These are phyloP conservation scores for Colletotrichum gloeosporioides DNA, from an alignment of 2,329 filamentous ascomycete species.

Conservation along the genomic window DNA sequence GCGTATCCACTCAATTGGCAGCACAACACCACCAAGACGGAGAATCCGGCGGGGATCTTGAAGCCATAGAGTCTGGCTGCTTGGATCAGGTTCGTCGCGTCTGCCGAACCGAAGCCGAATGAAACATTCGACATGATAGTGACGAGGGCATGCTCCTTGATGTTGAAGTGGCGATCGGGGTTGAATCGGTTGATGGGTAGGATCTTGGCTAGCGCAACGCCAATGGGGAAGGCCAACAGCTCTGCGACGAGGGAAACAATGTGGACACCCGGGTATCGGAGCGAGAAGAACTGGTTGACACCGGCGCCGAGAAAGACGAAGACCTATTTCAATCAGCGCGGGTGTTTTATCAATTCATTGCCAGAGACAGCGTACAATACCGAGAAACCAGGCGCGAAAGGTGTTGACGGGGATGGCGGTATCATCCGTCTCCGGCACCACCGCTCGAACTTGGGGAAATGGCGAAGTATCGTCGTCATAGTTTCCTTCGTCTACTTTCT, in stretches of 20 bases:
- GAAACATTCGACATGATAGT: slow-evolving; percentile 55
- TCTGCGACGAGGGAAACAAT: slow-evolving; percentile 40
- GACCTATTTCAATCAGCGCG: too few relatives aligned
- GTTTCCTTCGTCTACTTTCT: not conserved
- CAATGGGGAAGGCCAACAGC: slow-evolving; percentile 45
- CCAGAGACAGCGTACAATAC: slow-evolving; percentile 38
- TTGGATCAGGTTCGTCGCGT: slow-evolving; percentile 46
- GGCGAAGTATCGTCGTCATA: slow-evolving; percentile 31
- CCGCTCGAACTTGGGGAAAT: slow-evolving; percentile 41
- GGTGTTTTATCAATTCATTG: too few relatives aligned
- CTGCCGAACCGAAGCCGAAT: slow-evolving; percentile 38
- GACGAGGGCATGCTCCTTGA: slow-evolving; percentile 56
- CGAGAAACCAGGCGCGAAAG: slow-evolving; percentile 49
- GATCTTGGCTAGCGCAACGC: slow-evolving; percentile 42
- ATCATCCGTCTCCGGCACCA: slow-evolving; percentile 44
- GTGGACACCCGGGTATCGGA: slow-evolving; percentile 43
- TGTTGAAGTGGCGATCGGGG: slow-evolving; percentile 45
- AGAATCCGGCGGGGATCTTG: slow-evolving; percentile 37
- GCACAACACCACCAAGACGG: slow-evolving; percentile 45
- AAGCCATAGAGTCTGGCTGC: slow-evolving; percentile 40
- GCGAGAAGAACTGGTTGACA: slow-evolving; percentile 44
- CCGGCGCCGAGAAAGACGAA: slow-evolving; percentile 29
- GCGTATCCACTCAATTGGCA: slow-evolving; percentile 58
- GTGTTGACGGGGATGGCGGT: slow-evolving; percentile 33
- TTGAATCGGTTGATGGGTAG: slow-evolving; percentile 46